These are phyloP conservation scores for Secale cereale DNA, from an alignment of 176 grass and related monocot species.

Conservation along the genomic window DNA sequence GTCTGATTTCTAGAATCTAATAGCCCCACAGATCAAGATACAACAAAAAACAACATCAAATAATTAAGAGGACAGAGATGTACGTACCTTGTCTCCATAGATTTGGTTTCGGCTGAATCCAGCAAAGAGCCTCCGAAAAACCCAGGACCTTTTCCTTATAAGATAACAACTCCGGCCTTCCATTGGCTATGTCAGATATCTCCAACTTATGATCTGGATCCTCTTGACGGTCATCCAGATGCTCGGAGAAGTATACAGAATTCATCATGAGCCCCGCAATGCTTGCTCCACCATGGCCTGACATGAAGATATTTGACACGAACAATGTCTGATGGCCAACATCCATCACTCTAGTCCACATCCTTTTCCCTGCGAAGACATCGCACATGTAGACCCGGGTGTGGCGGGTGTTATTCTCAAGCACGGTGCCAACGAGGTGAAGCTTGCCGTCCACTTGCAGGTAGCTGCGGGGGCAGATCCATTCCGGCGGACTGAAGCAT, in stretches of 20 bases:
- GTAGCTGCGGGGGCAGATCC: slow-evolving; percentile 7
- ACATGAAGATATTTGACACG: background rate
- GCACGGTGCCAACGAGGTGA: background rate
- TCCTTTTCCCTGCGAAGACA: background rate
- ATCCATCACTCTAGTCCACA: background rate
- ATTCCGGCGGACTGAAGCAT: background rate
- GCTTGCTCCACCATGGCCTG: background rate
- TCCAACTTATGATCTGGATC: background rate
- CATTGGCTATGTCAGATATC: background rate
- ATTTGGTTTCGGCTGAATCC: too few relatives aligned
- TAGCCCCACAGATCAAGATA: too few relatives aligned
- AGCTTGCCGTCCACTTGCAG: slow-evolving; percentile 6
- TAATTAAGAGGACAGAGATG: too few relatives aligned
- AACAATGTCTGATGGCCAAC: background rate
- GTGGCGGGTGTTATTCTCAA: background rate
- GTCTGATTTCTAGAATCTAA: too few relatives aligned
- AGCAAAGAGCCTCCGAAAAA: too few relatives aligned
- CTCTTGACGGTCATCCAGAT: background rate
- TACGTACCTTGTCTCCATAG: too few relatives aligned
- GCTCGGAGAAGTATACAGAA: background rate
- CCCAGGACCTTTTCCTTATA: too few relatives aligned
- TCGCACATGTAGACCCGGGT: background rate
- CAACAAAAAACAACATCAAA: too few relatives aligned
- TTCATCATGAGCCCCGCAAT: background rate
- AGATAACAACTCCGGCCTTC: too few relatives aligned